Conservation (phyloP, 306 rosid genomes). For the Pachyrhizus erosus region DNA sequence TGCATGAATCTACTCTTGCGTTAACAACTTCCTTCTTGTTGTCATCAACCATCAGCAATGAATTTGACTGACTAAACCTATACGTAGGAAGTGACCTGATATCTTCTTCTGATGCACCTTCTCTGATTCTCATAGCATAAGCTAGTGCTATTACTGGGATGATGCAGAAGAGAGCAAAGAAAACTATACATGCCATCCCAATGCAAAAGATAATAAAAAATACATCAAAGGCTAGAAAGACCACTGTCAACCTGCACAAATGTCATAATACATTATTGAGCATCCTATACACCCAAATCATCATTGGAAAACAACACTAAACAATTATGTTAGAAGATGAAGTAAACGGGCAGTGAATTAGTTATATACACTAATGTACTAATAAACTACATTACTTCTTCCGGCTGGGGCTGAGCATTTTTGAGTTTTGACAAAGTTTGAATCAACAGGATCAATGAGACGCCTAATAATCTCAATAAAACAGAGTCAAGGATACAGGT, state of each 20-base stretch:
- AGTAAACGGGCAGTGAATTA: constrained; percentile 1
- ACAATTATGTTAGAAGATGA: constrained; percentile 36
- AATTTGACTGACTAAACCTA: constrained; percentile 63
- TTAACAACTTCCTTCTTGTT: constrained; percentile 48
- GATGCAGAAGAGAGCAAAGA: constrained; percentile 75
- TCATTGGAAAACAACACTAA: not conserved
- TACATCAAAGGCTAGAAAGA: constrained; percentile 83
- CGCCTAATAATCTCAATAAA: constrained; percentile 15
- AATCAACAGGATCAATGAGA: constrained; percentile 4
- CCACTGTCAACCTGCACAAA: constrained; percentile 84
- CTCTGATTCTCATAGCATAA: constrained; percentile 72
- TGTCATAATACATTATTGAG: constrained; percentile 21
- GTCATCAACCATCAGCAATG: constrained; percentile 46
- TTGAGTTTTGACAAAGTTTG: constrained; percentile 1
- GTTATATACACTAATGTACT: not conserved
- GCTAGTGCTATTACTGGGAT: constrained; percentile 76
- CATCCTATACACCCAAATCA: constrained; percentile 6
- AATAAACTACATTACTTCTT: not conserved
- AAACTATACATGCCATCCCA: constrained; percentile 77
- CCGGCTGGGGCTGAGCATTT: not conserved
- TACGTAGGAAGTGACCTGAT: constrained; percentile 76
- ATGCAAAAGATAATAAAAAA: constrained; percentile 80
- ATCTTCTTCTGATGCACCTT: constrained; percentile 88
- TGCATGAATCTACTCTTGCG: constrained; percentile 49
- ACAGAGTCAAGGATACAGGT: constrained; percentile 13